Base-by-base conservation (phyloP, 305 asterid species). In the Lippia alba region DNA sequence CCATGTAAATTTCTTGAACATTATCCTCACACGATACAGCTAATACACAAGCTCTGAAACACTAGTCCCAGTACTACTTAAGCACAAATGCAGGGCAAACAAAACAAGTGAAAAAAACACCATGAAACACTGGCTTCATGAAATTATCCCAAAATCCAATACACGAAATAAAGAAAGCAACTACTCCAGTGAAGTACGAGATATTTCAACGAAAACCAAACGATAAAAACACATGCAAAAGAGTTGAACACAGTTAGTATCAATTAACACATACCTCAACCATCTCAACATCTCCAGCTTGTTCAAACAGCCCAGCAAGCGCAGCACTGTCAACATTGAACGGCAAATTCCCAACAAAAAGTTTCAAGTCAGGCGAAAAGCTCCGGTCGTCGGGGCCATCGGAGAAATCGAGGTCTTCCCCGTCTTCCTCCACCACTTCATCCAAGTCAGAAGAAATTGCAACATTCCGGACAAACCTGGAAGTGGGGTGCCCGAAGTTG, bases 301-400 rank as follows among this genome's bases (percentile, higher is more conserved):
- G 80, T 54, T 80, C 80, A 70, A 94, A 89, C 84, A 94, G 74
- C 3, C 71, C 86, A 64, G 99, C 97, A 18, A 94, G 95, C 41
- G 77, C 72, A 2, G 86, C 84, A 17, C 99, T 94, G 64, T 94
- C 96, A 11, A 85, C 95, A 51, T 12, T 75, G 54, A 89, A 94
- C 4, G 99, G 96, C 81, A 94, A 84, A 78, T 94, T 94, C n/a
- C 97, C 96, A 7, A 94, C 96, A n/a, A 89, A 94, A 19, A 94
- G 76, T 70, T 91, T 91, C 75, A 74, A 72, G 66, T 91, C 91
- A 8, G 86, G 79, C 44, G 92, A 81, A 62, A 75, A 85, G 9
- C 19, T 83, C 33, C 53, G 79, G 54, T 73, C 81, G 40, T 65
- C 70, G 3, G 73, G 41, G 41, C 41, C 48, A 46, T 64, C 71